Evolutionary conservation across 2,329 filamentous ascomycete species (phyloP).

Genomic region (Trichophyton schoenleinii): DNA sequence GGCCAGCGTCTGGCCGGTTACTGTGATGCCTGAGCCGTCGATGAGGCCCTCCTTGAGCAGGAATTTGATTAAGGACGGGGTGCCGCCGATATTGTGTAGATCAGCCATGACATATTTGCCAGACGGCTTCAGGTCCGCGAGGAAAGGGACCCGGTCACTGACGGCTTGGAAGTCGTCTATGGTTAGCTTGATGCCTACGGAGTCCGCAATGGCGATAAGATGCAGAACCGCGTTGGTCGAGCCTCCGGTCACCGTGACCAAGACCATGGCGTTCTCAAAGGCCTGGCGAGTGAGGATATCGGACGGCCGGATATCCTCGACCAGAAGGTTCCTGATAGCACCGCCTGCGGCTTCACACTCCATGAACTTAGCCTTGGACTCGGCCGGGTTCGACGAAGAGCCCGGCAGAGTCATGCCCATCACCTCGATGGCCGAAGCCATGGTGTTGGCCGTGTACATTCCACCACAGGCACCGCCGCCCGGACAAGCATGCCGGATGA

Average conservation of each 20-base stretch:
- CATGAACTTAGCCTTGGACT: conserved; percentile 55
- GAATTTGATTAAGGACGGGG: conserved; percentile 46
- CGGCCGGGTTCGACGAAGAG: conserved; percentile 67
- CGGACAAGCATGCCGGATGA: conserved; percentile 83
- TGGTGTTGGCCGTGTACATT: conserved; percentile 71
- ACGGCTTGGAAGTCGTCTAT: conserved; percentile 79
- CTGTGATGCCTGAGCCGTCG: conserved; percentile 48
- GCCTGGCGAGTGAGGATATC: conserved; percentile 71
- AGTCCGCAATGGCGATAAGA: conserved; percentile 70
- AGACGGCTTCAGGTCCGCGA: conserved; percentile 72
- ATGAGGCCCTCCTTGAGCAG: conserved; percentile 47
- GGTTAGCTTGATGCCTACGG: conserved; percentile 67
- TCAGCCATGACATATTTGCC: conserved; percentile 52
- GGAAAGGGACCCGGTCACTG: conserved; percentile 64
- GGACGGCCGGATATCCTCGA: conserved; percentile 61
- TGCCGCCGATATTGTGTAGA: conserved; percentile 45
- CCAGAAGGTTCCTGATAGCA: conserved; percentile 61
- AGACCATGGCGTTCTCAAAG: conserved; percentile 74
- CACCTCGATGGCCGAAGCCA: conserved; percentile 61
- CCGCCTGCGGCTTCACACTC: conserved; percentile 62
- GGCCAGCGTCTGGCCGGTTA: conserved; percentile 47
- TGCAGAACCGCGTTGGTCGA: conserved; percentile 80
- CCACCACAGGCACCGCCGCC: conserved; percentile 74
- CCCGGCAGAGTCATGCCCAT: conserved; percentile 71
- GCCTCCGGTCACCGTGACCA: conserved; percentile 70